Percentiles rank a stretch among this genome's conserved stretches.
These are phyloP conservation scores for Lipomyces orientalis DNA, from an alignment of 805 yeast genomes.

Conservation along the genomic window DNA sequence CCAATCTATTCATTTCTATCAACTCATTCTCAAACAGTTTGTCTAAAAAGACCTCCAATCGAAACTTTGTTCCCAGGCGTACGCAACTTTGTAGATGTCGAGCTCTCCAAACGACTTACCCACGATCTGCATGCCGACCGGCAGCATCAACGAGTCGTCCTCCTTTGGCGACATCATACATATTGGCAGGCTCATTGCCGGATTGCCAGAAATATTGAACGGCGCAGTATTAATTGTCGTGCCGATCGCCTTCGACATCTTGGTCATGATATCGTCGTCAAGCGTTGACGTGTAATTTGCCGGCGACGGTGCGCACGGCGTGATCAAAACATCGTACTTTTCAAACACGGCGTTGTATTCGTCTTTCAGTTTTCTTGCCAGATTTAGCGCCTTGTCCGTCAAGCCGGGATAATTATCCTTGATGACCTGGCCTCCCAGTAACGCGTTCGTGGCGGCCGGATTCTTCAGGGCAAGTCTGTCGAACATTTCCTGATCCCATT, in stretches of 20 bases:
- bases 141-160: constrained; percentile 46
- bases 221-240: constrained; percentile 48
- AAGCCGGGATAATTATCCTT: constrained; percentile 46
- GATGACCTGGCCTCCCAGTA: constrained; percentile 45
- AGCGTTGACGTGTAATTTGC: constrained; percentile 23
- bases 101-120: constrained; percentile 47
- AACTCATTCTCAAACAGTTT: not conserved
- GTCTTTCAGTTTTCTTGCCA: constrained; percentile 45
- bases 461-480: constrained; percentile 26
- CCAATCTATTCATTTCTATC: not conserved
- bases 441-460: constrained; percentile 34
- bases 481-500: constrained; percentile 35
- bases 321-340: constrained; percentile 46
- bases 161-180: constrained; percentile 44
- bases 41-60: constrained; percentile 38
- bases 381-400: constrained; percentile 47
- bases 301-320: constrained; percentile 42
- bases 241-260: constrained; percentile 41
- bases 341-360: constrained; percentile 46
- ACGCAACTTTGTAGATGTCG: constrained; percentile 47
- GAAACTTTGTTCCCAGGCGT: constrained; percentile 47
- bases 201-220: constrained; percentile 50
- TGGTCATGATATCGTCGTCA: constrained; percentile 29
- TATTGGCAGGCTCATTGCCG: constrained; percentile 48
- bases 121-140: constrained; percentile 49